Conservation (phyloP, 257 asterid species). For the Haberlea rhodopensis region DNA sequence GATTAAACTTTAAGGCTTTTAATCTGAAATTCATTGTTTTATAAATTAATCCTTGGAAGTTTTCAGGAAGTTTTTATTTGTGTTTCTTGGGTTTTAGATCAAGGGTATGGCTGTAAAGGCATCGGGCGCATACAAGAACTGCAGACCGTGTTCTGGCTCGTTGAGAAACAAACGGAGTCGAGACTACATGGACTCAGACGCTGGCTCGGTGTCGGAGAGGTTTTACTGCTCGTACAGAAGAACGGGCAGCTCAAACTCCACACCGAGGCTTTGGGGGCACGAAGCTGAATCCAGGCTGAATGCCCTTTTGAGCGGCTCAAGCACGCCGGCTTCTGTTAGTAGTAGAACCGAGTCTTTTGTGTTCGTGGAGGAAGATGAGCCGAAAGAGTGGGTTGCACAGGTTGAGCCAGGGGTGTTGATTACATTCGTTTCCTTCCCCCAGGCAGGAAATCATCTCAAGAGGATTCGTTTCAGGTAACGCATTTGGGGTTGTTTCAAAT, state of each 20-base stretch:
- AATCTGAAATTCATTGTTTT: background rate
- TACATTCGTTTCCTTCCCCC: slow-evolving; percentile 75
- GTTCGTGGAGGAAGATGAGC: slow-evolving; percentile 82
- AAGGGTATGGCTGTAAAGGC: slow-evolving; percentile 94
- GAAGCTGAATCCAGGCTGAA: slow-evolving; percentile 61
- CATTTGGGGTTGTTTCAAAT: too few relatives aligned
- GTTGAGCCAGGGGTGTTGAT: slow-evolving; percentile 96
- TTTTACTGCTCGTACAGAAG: slow-evolving; percentile 64
- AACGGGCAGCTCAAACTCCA: slow-evolving; percentile 53
- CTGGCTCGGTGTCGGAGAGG: slow-evolving; percentile 60
- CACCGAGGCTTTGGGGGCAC: slow-evolving; percentile 58
- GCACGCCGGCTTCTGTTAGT: slow-evolving; percentile 90
- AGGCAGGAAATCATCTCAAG: slow-evolving; percentile 86
- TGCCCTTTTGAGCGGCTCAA: slow-evolving; percentile 77
- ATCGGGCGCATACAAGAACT: slow-evolving; percentile 85
- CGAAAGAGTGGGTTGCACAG: slow-evolving; percentile 95
- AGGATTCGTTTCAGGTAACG: slow-evolving; percentile 83
- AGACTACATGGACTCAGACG: slow-evolving; percentile 53
- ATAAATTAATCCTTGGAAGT: background rate
- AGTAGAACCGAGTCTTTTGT: slow-evolving; percentile 65
- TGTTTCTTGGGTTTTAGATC: slow-evolving; percentile 42
- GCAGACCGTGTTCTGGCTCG: slow-evolving; percentile 88
- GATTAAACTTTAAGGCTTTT: background rate
- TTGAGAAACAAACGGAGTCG: slow-evolving; percentile 37
- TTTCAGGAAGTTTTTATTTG: too few relatives aligned